Evolutionary conservation across 179 eudicot genomes (phyloP), one percentile per base, ranked within the genome.

Genomic region (Patellifolia procumbens): DNA sequence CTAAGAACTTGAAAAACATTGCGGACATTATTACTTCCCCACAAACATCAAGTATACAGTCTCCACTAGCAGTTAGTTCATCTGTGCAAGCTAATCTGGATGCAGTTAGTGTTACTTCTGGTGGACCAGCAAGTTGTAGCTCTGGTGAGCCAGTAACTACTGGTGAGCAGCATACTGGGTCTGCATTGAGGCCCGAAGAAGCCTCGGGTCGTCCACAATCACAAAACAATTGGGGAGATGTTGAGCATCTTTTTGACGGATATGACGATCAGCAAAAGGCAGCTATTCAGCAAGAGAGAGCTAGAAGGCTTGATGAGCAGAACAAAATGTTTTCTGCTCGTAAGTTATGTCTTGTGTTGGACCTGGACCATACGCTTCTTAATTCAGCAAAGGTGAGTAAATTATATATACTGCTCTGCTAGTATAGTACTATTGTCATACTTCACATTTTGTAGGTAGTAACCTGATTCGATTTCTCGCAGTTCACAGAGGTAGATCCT

Each of bases 291-390:
- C 87, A 78, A 83, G 98, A 96, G 84, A 90, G 99, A 80, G 74
- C 89, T 51, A 87, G 97, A 83, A 90, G 99, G 83, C 85, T 96
- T 77, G 93, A 88, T 56, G 97, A 96, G 79, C 99, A 96, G 85
- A 89, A 86, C 80, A 90, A 91, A 82, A 91, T 96, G 97, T 96
- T 94, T 87, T 83, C 88, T 82, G 87, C 84, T 32, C 87, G 84
- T 53, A 96, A 96, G 88, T 80, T 96, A 60, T 91, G 99, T 80
- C 97, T 96, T 78, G 99, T 96, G 78, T 84, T 96, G 83, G 99
- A 96, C 87, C 84, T 96, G 76, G 99, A 96, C 86, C 99, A 96
- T 79, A 96, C 99, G 19, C 98, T 96, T 70, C 89, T 96, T 65
- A 96, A 96, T 86, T 96, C 99, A 51, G 98, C 98, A 28, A 96